Percentiles rank a stretch among this genome's conserved stretches.
Conservation (phyloP, 768 basidiomycete species). For the Russula foetens region DNA sequence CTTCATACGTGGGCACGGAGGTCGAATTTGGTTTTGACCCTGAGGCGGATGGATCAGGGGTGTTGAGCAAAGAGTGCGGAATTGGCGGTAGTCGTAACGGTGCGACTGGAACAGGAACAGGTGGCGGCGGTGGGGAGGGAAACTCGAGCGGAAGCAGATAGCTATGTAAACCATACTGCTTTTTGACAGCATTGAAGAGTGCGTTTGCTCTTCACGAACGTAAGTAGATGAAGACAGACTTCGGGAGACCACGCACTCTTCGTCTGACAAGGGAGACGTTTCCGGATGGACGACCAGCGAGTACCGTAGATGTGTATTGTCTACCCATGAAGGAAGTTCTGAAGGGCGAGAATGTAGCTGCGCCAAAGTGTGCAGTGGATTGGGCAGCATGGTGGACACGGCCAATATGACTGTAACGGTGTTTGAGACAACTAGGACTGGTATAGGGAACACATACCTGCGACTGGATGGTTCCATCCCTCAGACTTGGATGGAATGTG, state of each 20-base stretch:
- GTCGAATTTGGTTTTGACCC: constrained; percentile 21
- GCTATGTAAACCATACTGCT: constrained; percentile 73
- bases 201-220: constrained; percentile 51
- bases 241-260: constrained; percentile 51
- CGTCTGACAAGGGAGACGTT: constrained; percentile 59
- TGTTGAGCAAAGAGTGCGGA: constrained; percentile 22
- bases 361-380: constrained; percentile 73
- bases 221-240: neutral
- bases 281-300: constrained; percentile 72
- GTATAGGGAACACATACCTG: constrained; percentile 41
- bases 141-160: constrained; percentile 59
- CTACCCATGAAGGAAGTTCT: constrained; percentile 78
- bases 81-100: constrained; percentile 61
- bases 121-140: constrained; percentile 53
- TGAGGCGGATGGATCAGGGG: constrained; percentile 18
- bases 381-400: constrained; percentile 73
- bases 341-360: constrained; percentile 57
- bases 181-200: constrained; percentile 80
- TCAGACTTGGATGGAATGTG: constrained; percentile 61
- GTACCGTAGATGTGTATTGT: constrained; percentile 59
- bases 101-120: constrained; percentile 57
- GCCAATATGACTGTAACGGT: constrained; percentile 58
- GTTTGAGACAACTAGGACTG: neutral
- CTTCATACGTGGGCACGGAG: constrained; percentile 22
- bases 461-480: constrained; percentile 83